Conservation (phyloP, 345 rosid species). For the Punica granatum region DNA sequence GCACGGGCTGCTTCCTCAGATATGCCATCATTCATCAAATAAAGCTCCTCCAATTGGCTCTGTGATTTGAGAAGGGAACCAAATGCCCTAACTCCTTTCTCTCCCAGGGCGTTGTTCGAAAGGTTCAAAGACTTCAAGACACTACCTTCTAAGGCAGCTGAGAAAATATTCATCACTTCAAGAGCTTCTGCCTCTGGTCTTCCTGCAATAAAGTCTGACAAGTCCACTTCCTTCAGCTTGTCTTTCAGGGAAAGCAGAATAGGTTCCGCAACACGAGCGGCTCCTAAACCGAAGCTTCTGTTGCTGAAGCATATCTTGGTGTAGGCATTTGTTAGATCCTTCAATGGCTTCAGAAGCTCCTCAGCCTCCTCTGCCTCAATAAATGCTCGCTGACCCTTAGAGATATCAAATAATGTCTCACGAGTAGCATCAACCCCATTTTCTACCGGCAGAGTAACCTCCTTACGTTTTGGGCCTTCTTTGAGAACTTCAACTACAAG, state of each 20-base stretch:
- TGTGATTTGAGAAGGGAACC: constrained; percentile 61
- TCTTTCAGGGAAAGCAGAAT: constrained; percentile 59
- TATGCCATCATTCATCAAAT: constrained; percentile 82
- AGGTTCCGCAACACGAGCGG: constrained; percentile 73
- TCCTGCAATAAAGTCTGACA: constrained; percentile 90
- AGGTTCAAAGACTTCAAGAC: constrained; percentile 59
- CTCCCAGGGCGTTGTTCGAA: constrained; percentile 87
- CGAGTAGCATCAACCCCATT: constrained; percentile 20
- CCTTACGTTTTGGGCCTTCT: constrained; percentile 42
- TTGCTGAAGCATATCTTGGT: constrained; percentile 84
- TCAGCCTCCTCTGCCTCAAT: constrained; percentile 79
- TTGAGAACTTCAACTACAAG: constrained; percentile 73
- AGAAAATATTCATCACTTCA: constrained; percentile 72
- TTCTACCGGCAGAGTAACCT: constrained; percentile 23
- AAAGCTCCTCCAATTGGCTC: constrained; percentile 69
- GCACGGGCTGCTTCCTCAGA: constrained; percentile 91
- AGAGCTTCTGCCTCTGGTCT: constrained; percentile 81
- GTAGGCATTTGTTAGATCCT: constrained; percentile 63
- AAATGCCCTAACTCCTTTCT: constrained; percentile 89
- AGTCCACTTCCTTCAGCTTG: constrained; percentile 79
- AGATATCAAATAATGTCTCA: constrained; percentile 61
- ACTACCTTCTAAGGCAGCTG: constrained; percentile 71
- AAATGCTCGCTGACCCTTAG: constrained; percentile 60
- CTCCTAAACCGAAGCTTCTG: constrained; percentile 76
- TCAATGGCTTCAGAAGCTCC: constrained; percentile 61